Evolutionary conservation across 208 protist species (phyloP).

Genomic region (Wallacemonas rigidus): DNA sequence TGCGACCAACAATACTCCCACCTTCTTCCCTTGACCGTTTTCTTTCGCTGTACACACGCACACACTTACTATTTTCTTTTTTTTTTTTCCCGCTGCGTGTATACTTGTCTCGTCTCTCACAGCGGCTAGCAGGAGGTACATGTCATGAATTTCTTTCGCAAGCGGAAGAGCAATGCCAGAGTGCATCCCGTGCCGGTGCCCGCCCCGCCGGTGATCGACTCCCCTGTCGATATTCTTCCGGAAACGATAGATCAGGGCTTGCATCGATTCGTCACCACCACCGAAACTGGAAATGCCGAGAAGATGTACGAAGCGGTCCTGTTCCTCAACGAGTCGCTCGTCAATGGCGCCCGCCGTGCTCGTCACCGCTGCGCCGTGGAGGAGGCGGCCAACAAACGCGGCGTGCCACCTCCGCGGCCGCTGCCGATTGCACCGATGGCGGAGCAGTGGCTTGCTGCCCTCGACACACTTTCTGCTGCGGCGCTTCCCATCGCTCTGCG

Average conservation of each 20-base stretch:
- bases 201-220: not conserved
- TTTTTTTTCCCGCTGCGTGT: not conserved
- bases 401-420: not conserved
- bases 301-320: constrained; percentile 25
- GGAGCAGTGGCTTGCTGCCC: constrained; percentile 31
- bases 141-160: constrained; percentile 11
- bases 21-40: too few relatives aligned
- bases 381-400: constrained; percentile 2
- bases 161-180: not conserved
- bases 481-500: constrained; percentile 28
- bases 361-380: constrained; percentile 9
- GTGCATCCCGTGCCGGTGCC: constrained; percentile 4
- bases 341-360: constrained; percentile 16
- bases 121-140: not conserved
- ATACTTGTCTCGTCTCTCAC: not conserved
- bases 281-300: constrained; percentile 19
- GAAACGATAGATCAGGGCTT: constrained; percentile 41
- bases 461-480: constrained; percentile 33
- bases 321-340: constrained; percentile 26
- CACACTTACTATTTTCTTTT: not conserved
- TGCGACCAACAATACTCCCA: too few relatives aligned
- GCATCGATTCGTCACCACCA: constrained; percentile 25
- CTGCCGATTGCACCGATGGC: constrained; percentile 26
- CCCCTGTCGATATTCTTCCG: constrained; percentile 23
- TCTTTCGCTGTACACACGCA: too few relatives aligned